Conservation (phyloP, 495 filamentous ascomycete genomes). For the Aspergillus hancockii region DNA sequence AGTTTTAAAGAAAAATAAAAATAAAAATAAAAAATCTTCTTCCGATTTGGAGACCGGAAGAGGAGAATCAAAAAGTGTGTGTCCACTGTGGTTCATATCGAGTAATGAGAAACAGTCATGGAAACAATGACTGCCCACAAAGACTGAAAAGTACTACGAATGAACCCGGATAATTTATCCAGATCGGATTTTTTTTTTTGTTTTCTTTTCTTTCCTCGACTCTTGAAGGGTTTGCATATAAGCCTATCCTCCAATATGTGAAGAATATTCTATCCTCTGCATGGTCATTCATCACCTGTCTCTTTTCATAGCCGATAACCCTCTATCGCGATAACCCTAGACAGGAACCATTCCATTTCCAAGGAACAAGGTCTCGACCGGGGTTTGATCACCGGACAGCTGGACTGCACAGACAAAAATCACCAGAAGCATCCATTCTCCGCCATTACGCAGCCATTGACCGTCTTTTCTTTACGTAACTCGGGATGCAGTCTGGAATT, state of each 20-base stretch:
- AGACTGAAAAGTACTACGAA: neutral
- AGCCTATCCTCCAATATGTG: neutral
- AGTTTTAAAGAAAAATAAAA: neutral
- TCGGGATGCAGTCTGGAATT: slow-evolving; percentile 10
- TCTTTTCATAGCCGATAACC: neutral
- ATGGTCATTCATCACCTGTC: neutral
- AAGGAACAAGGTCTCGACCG: slow-evolving; percentile 7
- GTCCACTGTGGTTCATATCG: slow-evolving; percentile 17
- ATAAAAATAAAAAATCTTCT: neutral
- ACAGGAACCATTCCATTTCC: neutral
- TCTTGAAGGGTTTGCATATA: neutral
- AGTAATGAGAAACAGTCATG: slow-evolving; percentile 26
- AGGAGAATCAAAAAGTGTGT: neutral
- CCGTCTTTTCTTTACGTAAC: slow-evolving; percentile 31
- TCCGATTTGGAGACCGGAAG: slow-evolving; percentile 17
- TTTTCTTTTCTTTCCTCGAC: neutral
- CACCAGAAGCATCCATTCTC: slow-evolving; percentile 16
- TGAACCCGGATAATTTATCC: slow-evolving; percentile 3
- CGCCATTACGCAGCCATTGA: slow-evolving; percentile 19
- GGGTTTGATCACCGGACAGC: slow-evolving; percentile 10
- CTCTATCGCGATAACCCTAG: neutral
- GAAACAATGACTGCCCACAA: slow-evolving; percentile 8
- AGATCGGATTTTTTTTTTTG: neutral
- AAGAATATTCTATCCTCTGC: neutral
- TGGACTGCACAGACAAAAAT: slow-evolving; percentile 6